phyloP scores from a whole-genome alignment of 129 eudicot species.

The Flaveria robusta region DNA sequence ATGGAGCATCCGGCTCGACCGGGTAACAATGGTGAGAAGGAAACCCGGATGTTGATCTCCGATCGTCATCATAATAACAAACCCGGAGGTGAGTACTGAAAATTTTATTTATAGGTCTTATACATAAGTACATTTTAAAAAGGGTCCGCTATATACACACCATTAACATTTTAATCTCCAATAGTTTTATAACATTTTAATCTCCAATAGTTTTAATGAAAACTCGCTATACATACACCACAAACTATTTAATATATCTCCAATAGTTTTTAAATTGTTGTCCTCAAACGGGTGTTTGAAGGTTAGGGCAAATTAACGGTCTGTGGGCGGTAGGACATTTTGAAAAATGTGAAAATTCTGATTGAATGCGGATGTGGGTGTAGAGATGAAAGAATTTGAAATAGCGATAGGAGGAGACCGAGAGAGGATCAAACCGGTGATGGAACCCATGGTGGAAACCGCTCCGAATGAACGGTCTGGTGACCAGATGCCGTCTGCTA shows the following conservation, averaged over 20 bases:
- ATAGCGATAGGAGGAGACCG: conserved; percentile 11
- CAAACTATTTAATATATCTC: too few species aligned
- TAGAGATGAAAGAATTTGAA: conserved; percentile 18
- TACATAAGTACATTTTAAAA: too few species aligned
- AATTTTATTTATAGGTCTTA: too few species aligned
- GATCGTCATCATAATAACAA: conserved; percentile 28
- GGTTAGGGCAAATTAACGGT: too few species aligned
- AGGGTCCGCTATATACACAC: too few species aligned
- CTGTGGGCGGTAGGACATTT: too few species aligned
- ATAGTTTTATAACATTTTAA: too few species aligned
- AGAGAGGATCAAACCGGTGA: conserved; percentile 6
- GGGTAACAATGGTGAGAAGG: conserved; percentile 15
- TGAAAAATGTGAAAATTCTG: neutral
- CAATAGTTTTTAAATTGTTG: too few species aligned
- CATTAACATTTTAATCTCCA: too few species aligned
- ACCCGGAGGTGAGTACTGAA: neutral
- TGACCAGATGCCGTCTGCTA: conserved; percentile 55
- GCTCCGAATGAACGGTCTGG: neutral
- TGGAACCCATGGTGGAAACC: neutral
- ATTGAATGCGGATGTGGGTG: neutral
- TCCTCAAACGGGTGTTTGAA: too few species aligned
- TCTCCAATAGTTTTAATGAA: too few species aligned
- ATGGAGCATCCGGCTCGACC: neutral
- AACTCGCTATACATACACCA: too few species aligned
- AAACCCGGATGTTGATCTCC: conserved; percentile 29